Percentiles rank a stretch among this genome's conserved stretches.
phyloP scores from a whole-genome alignment of 31 red algal species.

The Endocladia muricata region DNA sequence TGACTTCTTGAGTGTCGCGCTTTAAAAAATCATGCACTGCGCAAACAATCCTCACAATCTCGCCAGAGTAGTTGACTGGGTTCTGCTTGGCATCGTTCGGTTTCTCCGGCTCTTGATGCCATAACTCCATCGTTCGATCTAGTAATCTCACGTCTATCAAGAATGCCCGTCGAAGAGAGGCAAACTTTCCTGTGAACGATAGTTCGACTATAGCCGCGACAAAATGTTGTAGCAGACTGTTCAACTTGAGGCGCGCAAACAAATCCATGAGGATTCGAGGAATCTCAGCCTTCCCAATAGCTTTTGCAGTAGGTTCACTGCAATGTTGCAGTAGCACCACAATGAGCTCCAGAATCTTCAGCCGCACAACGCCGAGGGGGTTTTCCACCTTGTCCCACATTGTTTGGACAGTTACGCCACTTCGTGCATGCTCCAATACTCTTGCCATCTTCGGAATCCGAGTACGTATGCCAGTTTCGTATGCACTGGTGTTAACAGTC shows the following conservation, averaged over 20 bases:
- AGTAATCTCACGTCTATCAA: slow-evolving; percentile 57
- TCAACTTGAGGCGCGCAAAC: slow-evolving; percentile 56
- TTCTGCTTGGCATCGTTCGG: neutral
- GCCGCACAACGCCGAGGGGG: slow-evolving; percentile 62
- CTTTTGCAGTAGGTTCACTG: slow-evolving; percentile 45
- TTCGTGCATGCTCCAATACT: slow-evolving; percentile 41
- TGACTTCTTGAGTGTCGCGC: slow-evolving; percentile 34
- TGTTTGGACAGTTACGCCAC: slow-evolving; percentile 45
- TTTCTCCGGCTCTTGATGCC: slow-evolving; percentile 10
- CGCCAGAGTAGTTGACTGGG: slow-evolving; percentile 55
- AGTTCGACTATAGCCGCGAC: slow-evolving; percentile 68
- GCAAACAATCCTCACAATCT: slow-evolving; percentile 47
- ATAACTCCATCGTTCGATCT: slow-evolving; percentile 44
- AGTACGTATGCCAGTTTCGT: slow-evolving; percentile 59
- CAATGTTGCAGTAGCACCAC: slow-evolving; percentile 72
- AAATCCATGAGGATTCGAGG: slow-evolving; percentile 58
- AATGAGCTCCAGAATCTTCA: slow-evolving; percentile 80
- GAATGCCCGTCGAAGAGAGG: slow-evolving; percentile 31
- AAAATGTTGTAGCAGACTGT: slow-evolving; percentile 75
- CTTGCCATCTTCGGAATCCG: slow-evolving; percentile 53
- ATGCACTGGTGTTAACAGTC: slow-evolving; percentile 59
- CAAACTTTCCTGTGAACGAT: slow-evolving; percentile 41
- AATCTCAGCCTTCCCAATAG: slow-evolving; percentile 52
- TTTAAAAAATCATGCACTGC: slow-evolving; percentile 81
- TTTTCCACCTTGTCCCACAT: slow-evolving; percentile 74